Conservation (phyloP, 345 rosid genomes). For the Gossypium sturtianum region DNA sequence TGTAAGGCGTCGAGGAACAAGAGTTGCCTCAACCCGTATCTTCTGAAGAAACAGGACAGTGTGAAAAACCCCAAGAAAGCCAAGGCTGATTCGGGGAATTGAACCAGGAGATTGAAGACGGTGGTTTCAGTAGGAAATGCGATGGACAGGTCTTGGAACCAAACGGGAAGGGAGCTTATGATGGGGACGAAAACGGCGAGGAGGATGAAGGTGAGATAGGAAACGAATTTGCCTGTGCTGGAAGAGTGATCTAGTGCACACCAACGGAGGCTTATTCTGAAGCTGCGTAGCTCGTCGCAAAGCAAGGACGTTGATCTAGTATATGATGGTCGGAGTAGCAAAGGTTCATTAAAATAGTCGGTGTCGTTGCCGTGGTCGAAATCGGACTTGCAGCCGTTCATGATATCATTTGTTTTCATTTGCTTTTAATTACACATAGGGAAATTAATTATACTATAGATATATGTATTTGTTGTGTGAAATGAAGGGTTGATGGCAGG, state of each 20-base stretch:
- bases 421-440: too few species aligned
- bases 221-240: conserved; percentile 37
- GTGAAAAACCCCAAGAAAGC: conserved; percentile 54
- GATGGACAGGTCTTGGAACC: conserved; percentile 18
- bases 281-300: conserved; percentile 42
- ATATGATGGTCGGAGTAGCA: conserved; percentile 28
- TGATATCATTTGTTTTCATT: not conserved
- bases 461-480: not conserved
- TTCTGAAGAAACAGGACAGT: conserved; percentile 46
- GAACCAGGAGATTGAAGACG: conserved; percentile 55
- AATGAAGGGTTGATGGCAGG: not conserved
- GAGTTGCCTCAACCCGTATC: conserved; percentile 48
- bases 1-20: conserved; percentile 54
- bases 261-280: conserved; percentile 55
- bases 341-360: conserved; percentile 8
- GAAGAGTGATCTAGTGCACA: conserved; percentile 71
- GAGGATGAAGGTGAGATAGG: conserved; percentile 37
- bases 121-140: conserved; percentile 24
- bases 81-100: conserved; percentile 59
- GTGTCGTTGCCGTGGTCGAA: not conserved
- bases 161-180: conserved; percentile 27
- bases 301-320: conserved; percentile 33
- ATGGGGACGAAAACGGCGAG: conserved; percentile 45
- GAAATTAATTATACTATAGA: not conserved
- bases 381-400: not conserved